Percentiles rank a stretch among this genome's conserved stretches.
phyloP scores from a whole-genome alignment of 2,329 filamentous ascomycete species.

The Phialemoniopsis sp. region DNA sequence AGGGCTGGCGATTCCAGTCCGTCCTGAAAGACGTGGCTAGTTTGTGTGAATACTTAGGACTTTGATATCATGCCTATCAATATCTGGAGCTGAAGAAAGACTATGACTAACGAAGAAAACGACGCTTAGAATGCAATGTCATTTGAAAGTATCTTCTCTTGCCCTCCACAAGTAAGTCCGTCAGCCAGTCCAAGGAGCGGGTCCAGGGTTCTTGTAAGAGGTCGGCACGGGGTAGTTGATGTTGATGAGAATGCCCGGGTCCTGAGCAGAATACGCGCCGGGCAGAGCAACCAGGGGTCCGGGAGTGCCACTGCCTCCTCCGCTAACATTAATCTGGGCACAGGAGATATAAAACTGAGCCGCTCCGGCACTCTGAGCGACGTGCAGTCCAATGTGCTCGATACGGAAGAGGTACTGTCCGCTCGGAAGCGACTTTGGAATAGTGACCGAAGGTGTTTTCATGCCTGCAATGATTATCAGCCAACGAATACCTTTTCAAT shows the following conservation, averaged over 20 bases:
- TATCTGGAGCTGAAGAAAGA: no score
- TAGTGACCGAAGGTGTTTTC: conserved; percentile 14
- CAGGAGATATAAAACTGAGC: conserved; percentile 22
- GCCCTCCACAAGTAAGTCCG: neutral
- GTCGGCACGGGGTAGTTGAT: conserved; percentile 17
- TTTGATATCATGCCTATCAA: no score
- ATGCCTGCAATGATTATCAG: neutral
- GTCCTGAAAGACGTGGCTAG: no score
- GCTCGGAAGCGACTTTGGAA: conserved; percentile 19
- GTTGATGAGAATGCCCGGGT: conserved; percentile 16
- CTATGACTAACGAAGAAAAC: no score
- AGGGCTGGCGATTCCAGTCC: no score
- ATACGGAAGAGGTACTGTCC: conserved; percentile 24
- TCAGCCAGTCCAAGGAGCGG: conserved; percentile 3
- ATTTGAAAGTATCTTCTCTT: no score
- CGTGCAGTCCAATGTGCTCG: conserved; percentile 23
- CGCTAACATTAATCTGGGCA: conserved; percentile 17
- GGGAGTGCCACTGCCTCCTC: conserved; percentile 15
- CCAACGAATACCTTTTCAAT: no score
- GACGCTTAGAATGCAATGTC: no score
- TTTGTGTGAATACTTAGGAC: no score
- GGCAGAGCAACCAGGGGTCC: conserved; percentile 12
- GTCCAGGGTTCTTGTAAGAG: conserved; percentile 12
- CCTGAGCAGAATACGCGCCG: conserved; percentile 13
- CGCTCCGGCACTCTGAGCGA: conserved; percentile 14